Evolutionary conservation across 2,329 filamentous ascomycete genomes (phyloP).

Genomic region (Phialemoniopsis sp.): DNA sequence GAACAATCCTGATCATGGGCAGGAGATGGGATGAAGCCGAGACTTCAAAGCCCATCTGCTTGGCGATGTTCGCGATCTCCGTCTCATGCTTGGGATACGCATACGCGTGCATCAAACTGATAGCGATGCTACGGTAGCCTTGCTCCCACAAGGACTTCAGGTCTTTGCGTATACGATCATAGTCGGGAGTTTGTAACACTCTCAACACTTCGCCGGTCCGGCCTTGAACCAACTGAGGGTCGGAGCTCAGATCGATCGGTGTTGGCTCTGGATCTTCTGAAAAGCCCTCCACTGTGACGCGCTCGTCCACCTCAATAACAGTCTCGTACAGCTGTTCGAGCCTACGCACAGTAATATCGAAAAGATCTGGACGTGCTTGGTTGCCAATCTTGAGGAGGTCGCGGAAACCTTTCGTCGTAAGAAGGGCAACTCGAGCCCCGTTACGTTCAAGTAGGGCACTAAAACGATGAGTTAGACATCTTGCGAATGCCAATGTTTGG

Average conservation of each 20-base stretch:
- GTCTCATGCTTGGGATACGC: conserved; percentile 65
- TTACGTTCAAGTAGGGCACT: too few relatives aligned
- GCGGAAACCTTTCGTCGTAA: conserved; percentile 60
- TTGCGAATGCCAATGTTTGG: too few relatives aligned
- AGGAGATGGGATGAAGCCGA: conserved; percentile 64
- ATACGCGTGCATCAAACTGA: conserved; percentile 60
- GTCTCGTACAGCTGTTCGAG: conserved; percentile 2
- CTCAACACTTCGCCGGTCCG: too few relatives aligned
- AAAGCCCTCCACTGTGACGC: conserved; percentile 30
- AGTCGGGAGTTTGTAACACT: neutral
- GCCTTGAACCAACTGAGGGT: too few relatives aligned
- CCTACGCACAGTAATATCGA: conserved; percentile 1
- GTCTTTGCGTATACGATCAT: conserved; percentile 1
- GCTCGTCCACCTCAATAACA: conserved; percentile 54
- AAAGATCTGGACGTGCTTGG: conserved; percentile 3
- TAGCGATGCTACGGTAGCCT: conserved; percentile 14
- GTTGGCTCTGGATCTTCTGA: conserved; percentile 34
- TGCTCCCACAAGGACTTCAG: neutral
- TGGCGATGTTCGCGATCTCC: conserved; percentile 59
- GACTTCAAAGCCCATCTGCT: conserved; percentile 63
- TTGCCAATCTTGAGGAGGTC: conserved; percentile 1
- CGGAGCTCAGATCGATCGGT: conserved; percentile 1
- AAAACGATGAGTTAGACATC: too few relatives aligned
- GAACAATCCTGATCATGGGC: conserved; percentile 71
- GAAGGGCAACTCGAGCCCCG: too few relatives aligned